A percentile compares a stretch with the other conserved stretches of the same genome.
Evolutionary conservation across 2,329 filamentous ascomycete genomes (phyloP).

Genomic region (Stachybotrys echinatus): DNA sequence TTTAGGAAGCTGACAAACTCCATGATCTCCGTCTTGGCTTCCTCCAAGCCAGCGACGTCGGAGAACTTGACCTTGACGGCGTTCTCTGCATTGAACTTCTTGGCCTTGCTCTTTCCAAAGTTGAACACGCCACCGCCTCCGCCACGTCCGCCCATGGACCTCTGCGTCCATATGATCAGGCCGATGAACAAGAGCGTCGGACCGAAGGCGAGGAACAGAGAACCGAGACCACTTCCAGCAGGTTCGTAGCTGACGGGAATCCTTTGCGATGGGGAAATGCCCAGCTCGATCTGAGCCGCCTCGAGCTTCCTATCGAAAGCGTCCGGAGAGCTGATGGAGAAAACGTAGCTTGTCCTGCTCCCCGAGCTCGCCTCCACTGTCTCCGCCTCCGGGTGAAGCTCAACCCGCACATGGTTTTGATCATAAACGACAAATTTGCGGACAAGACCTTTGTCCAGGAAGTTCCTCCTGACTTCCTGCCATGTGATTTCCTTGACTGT

Average conservation of each 20-base stretch:
- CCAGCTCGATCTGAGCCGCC: constrained; percentile 79
- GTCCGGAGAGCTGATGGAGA: constrained; percentile 92
- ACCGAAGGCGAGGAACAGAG: constrained; percentile 70
- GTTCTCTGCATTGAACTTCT: constrained; percentile 95
- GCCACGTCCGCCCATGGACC: constrained; percentile 65
- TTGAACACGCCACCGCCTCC: constrained; percentile 78
- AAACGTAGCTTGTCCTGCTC: constrained; percentile 49
- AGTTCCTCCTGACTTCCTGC: constrained; percentile 92
- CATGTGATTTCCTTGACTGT: constrained; percentile 78
- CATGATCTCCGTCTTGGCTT: constrained; percentile 98
- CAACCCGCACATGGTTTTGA: constrained; percentile 67
- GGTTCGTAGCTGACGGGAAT: constrained; percentile 87
- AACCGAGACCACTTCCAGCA: constrained; percentile 70
- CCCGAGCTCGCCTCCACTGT: constrained; percentile 17
- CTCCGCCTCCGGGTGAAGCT: constrained; percentile 72
- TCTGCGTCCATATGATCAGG: constrained; percentile 72
- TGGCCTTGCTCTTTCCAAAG: constrained; percentile 92
- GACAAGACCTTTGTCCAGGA: constrained; percentile 92
- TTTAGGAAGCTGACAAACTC: constrained; percentile 98
- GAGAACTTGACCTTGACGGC: constrained; percentile 95
- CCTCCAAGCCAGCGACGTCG: constrained; percentile 96
- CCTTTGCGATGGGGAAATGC: constrained; percentile 79
- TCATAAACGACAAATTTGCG: constrained; percentile 84
- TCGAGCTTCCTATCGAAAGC: constrained; percentile 87
- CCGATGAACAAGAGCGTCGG: constrained; percentile 85